phyloP scores from a whole-genome alignment of 345 rosid genomes.

The Streptanthus diversifolius region DNA sequence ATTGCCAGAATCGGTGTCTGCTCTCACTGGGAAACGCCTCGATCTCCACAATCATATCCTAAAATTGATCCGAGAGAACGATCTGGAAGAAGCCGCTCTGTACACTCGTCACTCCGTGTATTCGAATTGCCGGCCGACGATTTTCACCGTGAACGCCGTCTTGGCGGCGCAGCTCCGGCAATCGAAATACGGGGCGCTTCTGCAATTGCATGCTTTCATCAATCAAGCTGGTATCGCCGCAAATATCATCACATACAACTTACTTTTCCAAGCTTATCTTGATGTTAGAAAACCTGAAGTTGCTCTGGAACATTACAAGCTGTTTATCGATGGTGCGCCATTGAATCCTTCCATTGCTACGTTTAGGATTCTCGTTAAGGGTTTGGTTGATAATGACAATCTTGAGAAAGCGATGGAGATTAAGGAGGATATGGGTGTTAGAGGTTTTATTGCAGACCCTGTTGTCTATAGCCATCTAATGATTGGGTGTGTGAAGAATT shows the following conservation, averaged over 20 bases:
- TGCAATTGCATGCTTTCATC: constrained; percentile 72
- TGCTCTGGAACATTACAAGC: constrained; percentile 75
- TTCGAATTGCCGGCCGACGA: constrained; percentile 88
- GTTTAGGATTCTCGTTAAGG: constrained; percentile 67
- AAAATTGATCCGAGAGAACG: constrained; percentile 63
- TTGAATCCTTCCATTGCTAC: constrained; percentile 73
- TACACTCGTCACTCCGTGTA: constrained; percentile 88
- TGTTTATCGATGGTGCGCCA: constrained; percentile 61
- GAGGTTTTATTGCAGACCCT: constrained; percentile 61
- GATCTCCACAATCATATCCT: constrained; percentile 76
- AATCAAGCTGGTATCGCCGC: constrained; percentile 80
- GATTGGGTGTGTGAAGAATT: constrained; percentile 52
- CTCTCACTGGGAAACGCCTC: constrained; percentile 71
- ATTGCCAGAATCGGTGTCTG: constrained; percentile 71
- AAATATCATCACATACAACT: constrained; percentile 67
- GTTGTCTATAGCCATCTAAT: constrained; percentile 66
- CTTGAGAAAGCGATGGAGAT: constrained; percentile 72
- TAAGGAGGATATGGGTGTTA: constrained; percentile 68
- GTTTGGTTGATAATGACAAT: constrained; percentile 72
- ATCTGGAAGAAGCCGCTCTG: constrained; percentile 82
- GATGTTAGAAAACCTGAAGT: constrained; percentile 72
- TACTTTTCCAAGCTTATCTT: constrained; percentile 72
- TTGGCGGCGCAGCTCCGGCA: constrained; percentile 86
- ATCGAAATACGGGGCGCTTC: constrained; percentile 62
- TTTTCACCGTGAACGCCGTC: constrained; percentile 77